Conservation (phyloP, 140 eudicot species). For the Stevia rebaudiana region DNA sequence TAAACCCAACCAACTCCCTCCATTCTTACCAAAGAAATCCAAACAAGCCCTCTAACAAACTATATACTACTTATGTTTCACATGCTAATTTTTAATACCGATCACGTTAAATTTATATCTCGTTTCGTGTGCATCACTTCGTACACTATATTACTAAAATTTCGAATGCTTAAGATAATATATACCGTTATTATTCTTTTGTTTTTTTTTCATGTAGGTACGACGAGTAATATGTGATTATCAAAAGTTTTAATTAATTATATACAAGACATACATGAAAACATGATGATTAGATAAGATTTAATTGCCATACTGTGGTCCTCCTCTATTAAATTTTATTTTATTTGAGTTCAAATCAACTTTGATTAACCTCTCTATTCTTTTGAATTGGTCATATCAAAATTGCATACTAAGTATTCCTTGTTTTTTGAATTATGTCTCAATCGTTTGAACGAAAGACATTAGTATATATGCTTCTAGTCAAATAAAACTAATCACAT, state of each 20-base stretch:
- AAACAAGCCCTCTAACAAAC: too few relatives aligned
- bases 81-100: too few relatives aligned
- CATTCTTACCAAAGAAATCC: too few relatives aligned
- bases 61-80: too few relatives aligned
- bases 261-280: neutral
- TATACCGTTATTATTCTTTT: too few relatives aligned
- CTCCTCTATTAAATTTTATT: neutral
- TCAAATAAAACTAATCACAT: neutral
- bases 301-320: neutral
- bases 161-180: too few relatives aligned
- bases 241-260: neutral
- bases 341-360: neutral
- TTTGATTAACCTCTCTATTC: neutral
- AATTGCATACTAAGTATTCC: neutral
- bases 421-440: neutral
- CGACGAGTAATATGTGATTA: too few relatives aligned
- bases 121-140: too few relatives aligned
- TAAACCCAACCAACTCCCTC: too few relatives aligned
- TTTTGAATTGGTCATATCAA: constrained; percentile 14
- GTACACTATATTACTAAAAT: too few relatives aligned
- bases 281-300: neutral
- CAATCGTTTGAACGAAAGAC: neutral
- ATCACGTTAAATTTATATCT: too few relatives aligned
- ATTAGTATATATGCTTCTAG: neutral
- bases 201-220: too few relatives aligned